Conservation (phyloP, 1,139 yeast genomes). For the Geotrichum australiense region DNA sequence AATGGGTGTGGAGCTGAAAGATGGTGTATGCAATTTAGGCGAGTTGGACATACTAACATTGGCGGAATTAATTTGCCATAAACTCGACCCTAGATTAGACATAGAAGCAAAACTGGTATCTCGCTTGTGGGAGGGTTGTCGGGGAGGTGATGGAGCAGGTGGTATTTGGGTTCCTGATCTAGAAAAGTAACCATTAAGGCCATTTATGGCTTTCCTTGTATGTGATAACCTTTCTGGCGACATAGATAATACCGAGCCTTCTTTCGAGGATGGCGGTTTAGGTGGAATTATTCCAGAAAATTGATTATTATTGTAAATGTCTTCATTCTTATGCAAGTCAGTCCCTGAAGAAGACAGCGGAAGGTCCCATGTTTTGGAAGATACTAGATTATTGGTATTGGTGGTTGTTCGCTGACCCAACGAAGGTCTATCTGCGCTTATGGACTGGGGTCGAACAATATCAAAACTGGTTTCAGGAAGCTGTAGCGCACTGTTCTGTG, state of each 20-base stretch:
- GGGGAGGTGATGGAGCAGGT: background rate
- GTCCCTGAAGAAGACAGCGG: too few species aligned
- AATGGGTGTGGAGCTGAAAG: conserved; percentile 3
- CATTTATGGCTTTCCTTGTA: conserved; percentile 30
- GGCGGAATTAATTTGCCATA: conserved; percentile 15
- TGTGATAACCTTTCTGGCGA: conserved; percentile 27
- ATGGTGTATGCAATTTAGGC: conserved; percentile 8
- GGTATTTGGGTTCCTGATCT: conserved; percentile 14
- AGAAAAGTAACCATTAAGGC: conserved; percentile 29
- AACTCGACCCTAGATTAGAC: conserved; percentile 5
- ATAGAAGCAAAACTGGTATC: conserved; percentile 12
- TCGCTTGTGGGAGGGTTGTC: conserved; percentile 7
- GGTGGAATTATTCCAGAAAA: too few species aligned
- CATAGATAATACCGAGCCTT: conserved; percentile 9
- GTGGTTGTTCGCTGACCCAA: too few species aligned
- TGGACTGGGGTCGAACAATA: too few species aligned
- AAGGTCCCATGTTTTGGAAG: too few species aligned
- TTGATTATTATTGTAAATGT: too few species aligned
- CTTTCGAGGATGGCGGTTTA: conserved; percentile 13
- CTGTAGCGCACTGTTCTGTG: too few species aligned
- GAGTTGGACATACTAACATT: conserved; percentile 15
- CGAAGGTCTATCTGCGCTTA: conserved; percentile 4
- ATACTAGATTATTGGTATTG: too few species aligned
- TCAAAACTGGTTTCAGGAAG: too few species aligned
- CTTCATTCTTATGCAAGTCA: too few species aligned